Evolutionary conservation across 108 stramenopile genomes (phyloP).

Genomic region (Pseudonitzschia multiseries): DNA sequence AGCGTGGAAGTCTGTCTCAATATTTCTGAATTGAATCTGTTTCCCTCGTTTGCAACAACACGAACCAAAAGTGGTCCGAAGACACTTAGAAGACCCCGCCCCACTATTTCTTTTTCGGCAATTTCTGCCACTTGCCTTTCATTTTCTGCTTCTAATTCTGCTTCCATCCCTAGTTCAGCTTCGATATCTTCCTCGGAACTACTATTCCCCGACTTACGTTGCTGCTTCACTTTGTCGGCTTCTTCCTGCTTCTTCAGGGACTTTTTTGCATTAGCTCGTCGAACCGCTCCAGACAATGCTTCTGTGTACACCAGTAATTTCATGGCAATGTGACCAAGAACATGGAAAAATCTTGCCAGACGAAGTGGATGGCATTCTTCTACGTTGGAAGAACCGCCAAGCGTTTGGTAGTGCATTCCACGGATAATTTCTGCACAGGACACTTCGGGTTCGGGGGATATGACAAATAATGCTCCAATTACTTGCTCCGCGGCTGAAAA

Average conservation of each 20-base stretch:
- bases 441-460: slow-evolving; percentile 77
- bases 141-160: slow-evolving; percentile 82
- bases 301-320: slow-evolving; percentile 94
- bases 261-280: slow-evolving; percentile 75
- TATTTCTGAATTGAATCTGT: slow-evolving; percentile 59
- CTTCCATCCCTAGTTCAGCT: slow-evolving; percentile 83
- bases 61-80: slow-evolving; percentile 84
- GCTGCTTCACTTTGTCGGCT: slow-evolving; percentile 43
- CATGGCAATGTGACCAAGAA: slow-evolving; percentile 92
- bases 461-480: slow-evolving; percentile 76
- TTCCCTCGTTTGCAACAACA: slow-evolving; percentile 84
- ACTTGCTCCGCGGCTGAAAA: slow-evolving; percentile 90
- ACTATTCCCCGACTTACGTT: slow-evolving; percentile 15
- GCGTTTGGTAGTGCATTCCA: slow-evolving; percentile 58
- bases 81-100: slow-evolving; percentile 77
- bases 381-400: slow-evolving; percentile 24
- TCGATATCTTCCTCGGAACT: slow-evolving; percentile 75
- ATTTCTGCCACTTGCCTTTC: slow-evolving; percentile 82
- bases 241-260: slow-evolving; percentile 81
- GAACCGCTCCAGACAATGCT: slow-evolving; percentile 70
- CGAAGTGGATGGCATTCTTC: slow-evolving; percentile 59
- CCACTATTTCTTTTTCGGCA: slow-evolving; percentile 90
- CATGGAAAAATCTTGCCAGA: slow-evolving; percentile 93
- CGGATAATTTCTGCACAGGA: slow-evolving; percentile 72
- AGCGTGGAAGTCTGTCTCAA: slow-evolving; percentile 85